A percentile compares a stretch with the other conserved stretches of the same genome.
These are phyloP conservation scores for Laguncularia racemosa DNA, from an alignment of 345 rosid species.

Conservation along the genomic window DNA sequence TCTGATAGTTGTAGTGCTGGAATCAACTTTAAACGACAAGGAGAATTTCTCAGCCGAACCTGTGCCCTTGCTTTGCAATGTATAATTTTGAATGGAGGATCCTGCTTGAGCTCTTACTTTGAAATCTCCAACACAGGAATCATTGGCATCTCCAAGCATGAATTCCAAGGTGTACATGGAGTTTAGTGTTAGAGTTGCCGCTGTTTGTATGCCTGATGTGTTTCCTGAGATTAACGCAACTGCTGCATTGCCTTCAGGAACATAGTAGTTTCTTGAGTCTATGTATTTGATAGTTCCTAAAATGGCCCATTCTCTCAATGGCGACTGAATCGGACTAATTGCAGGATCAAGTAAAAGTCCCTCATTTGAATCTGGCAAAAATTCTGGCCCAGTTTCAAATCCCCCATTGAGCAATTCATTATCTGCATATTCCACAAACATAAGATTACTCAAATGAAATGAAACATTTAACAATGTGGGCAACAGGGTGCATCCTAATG, in stretches of 20 bases:
- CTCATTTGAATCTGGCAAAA: conserved; percentile 32
- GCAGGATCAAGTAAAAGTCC: conserved; percentile 42
- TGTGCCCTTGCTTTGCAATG: conserved; percentile 37
- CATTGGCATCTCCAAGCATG: conserved; percentile 43
- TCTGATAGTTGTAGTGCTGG: conserved; percentile 29
- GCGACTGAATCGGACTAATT: conserved; percentile 35
- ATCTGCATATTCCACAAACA: conserved; percentile 15
- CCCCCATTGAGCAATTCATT: conserved; percentile 47
- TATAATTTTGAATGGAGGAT: conserved; percentile 26
- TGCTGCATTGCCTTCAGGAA: conserved; percentile 56
- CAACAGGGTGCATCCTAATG: no score
- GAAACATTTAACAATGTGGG: no score
- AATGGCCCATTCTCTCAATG: conserved; percentile 41
- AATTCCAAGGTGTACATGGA: conserved; percentile 39
- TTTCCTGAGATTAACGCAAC: conserved; percentile 37
- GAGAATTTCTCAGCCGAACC: conserved; percentile 34
- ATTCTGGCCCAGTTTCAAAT: conserved; percentile 53
- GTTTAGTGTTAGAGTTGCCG: conserved; percentile 24
- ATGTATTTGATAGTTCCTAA: conserved; percentile 47
- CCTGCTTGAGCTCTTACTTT: conserved; percentile 40
- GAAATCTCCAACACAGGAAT: conserved; percentile 33
- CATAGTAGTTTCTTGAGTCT: conserved; percentile 39
- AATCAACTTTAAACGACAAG: conserved; percentile 35
- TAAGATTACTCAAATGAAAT: background rate
- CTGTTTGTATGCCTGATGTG: conserved; percentile 38